These are phyloP conservation scores for Penicillium psychrofluorescens DNA, from an alignment of 495 filamentous ascomycete genomes.

Conservation along the genomic window DNA sequence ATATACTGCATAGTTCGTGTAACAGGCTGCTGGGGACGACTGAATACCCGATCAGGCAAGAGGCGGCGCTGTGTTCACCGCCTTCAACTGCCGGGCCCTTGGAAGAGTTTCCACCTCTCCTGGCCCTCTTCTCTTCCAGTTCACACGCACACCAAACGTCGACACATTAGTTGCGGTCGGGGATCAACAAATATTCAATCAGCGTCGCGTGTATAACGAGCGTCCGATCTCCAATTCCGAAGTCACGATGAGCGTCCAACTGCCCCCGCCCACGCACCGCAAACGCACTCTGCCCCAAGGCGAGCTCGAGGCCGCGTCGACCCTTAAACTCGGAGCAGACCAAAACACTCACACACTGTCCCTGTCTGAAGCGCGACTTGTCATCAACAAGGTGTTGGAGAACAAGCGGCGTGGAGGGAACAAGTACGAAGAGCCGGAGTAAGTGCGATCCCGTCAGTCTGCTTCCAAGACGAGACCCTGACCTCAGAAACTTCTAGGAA, in stretches of 20 bases:
- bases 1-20: too few relatives aligned
- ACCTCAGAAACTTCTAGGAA: conserved; percentile 28
- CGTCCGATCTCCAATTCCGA: neutral
- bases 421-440: conserved; percentile 47
- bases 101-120: too few relatives aligned
- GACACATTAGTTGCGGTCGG: too few relatives aligned
- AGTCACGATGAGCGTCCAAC: conserved; percentile 29
- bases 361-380: conserved; percentile 80
- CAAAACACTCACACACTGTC: conserved; percentile 80
- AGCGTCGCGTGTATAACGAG: too few relatives aligned
- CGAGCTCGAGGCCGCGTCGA: conserved; percentile 79
- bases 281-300: conserved; percentile 64
- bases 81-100: neutral
- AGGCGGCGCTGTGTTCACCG: conserved; percentile 6
- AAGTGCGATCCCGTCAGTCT: conserved; percentile 6
- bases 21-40: neutral
- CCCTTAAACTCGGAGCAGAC: conserved; percentile 87
- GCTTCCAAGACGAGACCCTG: neutral
- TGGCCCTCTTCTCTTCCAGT: too few relatives aligned
- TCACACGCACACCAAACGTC: too few relatives aligned
- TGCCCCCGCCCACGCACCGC: conserved; percentile 56
- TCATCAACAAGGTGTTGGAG: conserved; percentile 79
- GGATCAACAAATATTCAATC: too few relatives aligned
- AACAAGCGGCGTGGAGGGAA: conserved; percentile 43
- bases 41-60: neutral